Evolutionary conservation across 1,139 yeast species (phyloP), one percentile per base, ranked within the genome.

Genomic region (Zygoascus meyerae): DNA sequence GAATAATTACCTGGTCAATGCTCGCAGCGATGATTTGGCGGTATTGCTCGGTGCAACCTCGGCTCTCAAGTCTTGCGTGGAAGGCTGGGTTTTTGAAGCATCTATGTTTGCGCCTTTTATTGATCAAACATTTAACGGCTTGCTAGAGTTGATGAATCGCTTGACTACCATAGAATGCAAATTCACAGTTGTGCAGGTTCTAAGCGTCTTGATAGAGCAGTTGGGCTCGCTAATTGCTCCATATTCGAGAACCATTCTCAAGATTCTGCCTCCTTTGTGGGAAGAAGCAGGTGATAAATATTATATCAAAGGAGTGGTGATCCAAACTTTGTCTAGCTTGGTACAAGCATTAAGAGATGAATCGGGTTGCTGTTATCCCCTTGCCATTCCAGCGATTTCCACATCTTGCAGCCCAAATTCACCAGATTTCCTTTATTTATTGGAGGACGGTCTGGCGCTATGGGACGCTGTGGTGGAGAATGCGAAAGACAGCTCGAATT

Each of bases 361-460:
- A 45, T 82, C 95, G 0, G 56, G 64, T 8, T 69, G 73, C 39
- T 77, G 90, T 15, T 80, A 85, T 70, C 65, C 74, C 5, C 73
- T 86, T 37, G 77, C 86, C 0, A 57, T 86, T 12, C 94, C 95
- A 1, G 70, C 86, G 48, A 72, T 90, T 31, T 69, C 70, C 14
- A 67, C 71, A 4, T 76, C 83, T 36, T 82, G 95, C 54, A 81
- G 87, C 53, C 81, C 81, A 7, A 58, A 67, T 4, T 77, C 89
- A 1, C 80, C 79, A 31, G 71, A 73, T 47, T 81, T 81, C 54
- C 70, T 81, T 2, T 70, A 86, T 45, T 64, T 92, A 9, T 73
- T 84, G 28, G 97, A 92, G 59, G 98, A 92, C 64, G 97, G 95
- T 0, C 79, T 79, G 58, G 95, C 86, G 45, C 69, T 92, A 45